Evolutionary conservation across 257 asterid genomes (phyloP), one percentile per base, ranked within the genome.

Genomic region (Salvia splendens): DNA sequence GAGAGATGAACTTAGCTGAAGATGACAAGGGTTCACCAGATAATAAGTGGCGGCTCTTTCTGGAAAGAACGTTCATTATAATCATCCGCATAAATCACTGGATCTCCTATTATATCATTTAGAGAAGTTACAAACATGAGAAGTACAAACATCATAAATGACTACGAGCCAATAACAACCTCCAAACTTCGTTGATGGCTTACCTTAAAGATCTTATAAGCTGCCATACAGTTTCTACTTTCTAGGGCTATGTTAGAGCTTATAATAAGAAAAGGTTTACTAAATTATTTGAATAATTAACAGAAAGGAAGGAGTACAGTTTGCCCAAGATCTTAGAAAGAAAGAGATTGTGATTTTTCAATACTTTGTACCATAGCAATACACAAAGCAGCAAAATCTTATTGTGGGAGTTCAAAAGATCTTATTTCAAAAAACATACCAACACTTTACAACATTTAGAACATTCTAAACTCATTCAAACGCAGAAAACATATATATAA

Each of bases 1-100:
- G 87, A 51, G 95, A 83, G 50, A 83, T 73, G 75, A 83, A 75
- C 70, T 61, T 80, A 63, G 81, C 24, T 35, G 87, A 72, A 75
- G 96, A 78, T 16, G 78, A 61, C 50, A 65, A 66, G 20, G 87
- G 54, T 68, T 76, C 69, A 58, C 62, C 72, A 8, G 83, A 68
- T 43, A 75, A 61, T 41, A 78, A 69, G 71, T 7, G 75, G 47
- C 78, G 76, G 68, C 46, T 75, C 74, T 59, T 76, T 50, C 41
- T 43, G 60, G 75, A 57, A 74, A 72, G 52, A 45, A 16, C 60
- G 67, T 57, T 78, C 85, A 82, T 78, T 32, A 49, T 16, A 17
- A n/a, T 57, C 48, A 17, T 57, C 48, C 65, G 58, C 55, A 15
- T 36, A 12, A 71, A 61, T 47, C 28, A 62, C 66, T 40, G 4